Conservation (phyloP, 805 yeast species). For the Kluyveromyces lactis region DNA sequence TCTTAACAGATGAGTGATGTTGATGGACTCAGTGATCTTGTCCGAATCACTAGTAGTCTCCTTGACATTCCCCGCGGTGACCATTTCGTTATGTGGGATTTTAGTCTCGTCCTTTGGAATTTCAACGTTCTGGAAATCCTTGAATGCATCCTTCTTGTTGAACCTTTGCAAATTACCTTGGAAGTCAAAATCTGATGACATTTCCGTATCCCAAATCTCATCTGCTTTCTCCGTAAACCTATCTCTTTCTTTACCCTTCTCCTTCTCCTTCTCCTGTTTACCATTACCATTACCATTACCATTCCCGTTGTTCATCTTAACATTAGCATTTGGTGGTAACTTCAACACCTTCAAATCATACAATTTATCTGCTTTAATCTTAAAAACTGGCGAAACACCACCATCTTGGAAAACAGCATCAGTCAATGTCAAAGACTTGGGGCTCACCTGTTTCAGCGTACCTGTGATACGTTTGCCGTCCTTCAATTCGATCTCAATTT, state of each 20-base stretch:
- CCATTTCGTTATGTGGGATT: constrained; percentile 62
- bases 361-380: constrained; percentile 29
- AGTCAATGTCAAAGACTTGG: constrained; percentile 31
- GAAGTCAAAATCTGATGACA: constrained; percentile 64
- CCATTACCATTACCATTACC: constrained; percentile 3
- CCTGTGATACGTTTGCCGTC: constrained; percentile 35
- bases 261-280: constrained; percentile 30
- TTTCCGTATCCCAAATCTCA: constrained; percentile 6
- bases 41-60: constrained; percentile 15
- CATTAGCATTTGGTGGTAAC: constrained; percentile 12
- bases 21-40: constrained; percentile 30
- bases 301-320: neutral
- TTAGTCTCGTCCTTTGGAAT: constrained; percentile 53
- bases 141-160: constrained; percentile 68
- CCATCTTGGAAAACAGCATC: constrained; percentile 31
- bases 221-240: constrained; percentile 8
- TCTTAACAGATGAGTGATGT: constrained; percentile 28
- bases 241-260: constrained; percentile 15
- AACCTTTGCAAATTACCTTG: constrained; percentile 73
- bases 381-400: constrained; percentile 26
- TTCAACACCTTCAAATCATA: constrained; percentile 27
- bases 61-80: constrained; percentile 8
- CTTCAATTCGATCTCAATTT: constrained; percentile 36
- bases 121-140: constrained; percentile 41
- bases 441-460: constrained; percentile 34